Conservation (phyloP, 805 yeast genomes). For the Suhomyces xylopsoci region DNA sequence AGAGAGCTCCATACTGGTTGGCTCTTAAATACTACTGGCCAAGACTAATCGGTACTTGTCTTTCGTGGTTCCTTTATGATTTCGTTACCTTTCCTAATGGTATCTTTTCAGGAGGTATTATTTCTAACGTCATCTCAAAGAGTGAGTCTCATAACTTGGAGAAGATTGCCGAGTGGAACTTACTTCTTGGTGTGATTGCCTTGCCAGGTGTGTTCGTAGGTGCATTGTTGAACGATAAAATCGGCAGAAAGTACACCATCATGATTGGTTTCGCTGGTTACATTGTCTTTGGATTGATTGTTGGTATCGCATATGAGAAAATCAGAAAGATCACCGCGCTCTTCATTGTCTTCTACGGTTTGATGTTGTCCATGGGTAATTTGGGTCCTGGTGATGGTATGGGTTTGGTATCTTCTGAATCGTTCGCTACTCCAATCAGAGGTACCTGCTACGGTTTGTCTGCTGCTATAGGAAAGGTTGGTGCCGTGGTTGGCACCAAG, state of each 20-base stretch:
- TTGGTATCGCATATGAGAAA: conserved; percentile 60
- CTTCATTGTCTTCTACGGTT: conserved; percentile 69
- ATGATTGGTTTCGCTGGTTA: conserved; percentile 71
- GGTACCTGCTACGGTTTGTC: conserved; percentile 73
- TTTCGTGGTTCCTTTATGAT: conserved; percentile 78
- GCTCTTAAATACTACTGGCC: conserved; percentile 67
- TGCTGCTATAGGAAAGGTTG: conserved; percentile 80
- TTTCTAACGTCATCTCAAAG: conserved; percentile 45
- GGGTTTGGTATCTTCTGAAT: conserved; percentile 67
- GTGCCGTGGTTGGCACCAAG: conserved; percentile 81
- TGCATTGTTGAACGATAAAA: conserved; percentile 57
- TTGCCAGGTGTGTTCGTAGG: conserved; percentile 75
- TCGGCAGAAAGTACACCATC: conserved; percentile 72
- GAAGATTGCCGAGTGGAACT: conserved; percentile 69
- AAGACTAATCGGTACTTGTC: conserved; percentile 65
- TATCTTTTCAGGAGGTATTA: conserved; percentile 58
- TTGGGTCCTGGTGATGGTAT: conserved; percentile 77
- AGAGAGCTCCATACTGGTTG: conserved; percentile 50
- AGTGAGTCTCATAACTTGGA: conserved; percentile 40
- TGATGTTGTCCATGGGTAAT: conserved; percentile 68
- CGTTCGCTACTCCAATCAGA: conserved; percentile 72
- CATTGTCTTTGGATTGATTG: conserved; percentile 66
- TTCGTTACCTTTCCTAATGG: conserved; percentile 81
- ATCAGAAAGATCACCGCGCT: conserved; percentile 56
- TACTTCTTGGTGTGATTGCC: conserved; percentile 60